Evolutionary conservation across 2,329 filamentous ascomycete species (phyloP).

Genomic region (Dryadomyces quercivorus): DNA sequence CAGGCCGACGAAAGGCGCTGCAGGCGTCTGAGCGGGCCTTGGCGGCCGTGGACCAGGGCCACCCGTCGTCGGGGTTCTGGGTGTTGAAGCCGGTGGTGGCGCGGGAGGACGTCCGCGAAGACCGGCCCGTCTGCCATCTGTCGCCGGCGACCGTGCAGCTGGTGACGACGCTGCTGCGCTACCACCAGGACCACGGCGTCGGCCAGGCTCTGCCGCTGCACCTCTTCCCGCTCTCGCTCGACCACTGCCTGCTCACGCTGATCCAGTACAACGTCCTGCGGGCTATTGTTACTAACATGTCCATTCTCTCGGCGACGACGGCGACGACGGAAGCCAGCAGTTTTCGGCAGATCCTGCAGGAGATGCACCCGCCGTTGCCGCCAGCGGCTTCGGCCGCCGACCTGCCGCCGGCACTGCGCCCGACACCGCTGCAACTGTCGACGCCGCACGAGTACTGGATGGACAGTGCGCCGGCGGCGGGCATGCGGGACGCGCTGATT

Average conservation of each 20-base stretch:
- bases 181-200: neutral
- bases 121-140: no score
- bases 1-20: neutral
- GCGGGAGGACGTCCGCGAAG: no score
- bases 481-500: conserved; percentile 19
- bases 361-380: neutral
- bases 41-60: neutral
- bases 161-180: neutral
- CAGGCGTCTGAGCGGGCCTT: neutral
- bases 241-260: conserved; percentile 11
- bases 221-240: conserved; percentile 7
- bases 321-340: conserved; percentile 6
- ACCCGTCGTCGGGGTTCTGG: conserved; percentile 4
- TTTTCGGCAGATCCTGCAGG: conserved; percentile 1
- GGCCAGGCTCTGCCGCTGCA: neutral
- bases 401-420: conserved; percentile 14
- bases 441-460: conserved; percentile 18
- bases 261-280: conserved; percentile 13
- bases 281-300: conserved; percentile 8
- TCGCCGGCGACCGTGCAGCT: neutral
- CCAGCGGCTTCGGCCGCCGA: neutral
- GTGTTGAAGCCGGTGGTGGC: conserved; percentile 1
- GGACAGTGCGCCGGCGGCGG: conserved; percentile 15
- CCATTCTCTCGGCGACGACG: conserved; percentile 5
- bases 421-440: conserved; percentile 16